Percentiles rank a stretch among this genome's conserved stretches.
phyloP scores from a whole-genome alignment of 192 early-diverging fungal genomes.

The Mortierella hygrophila region DNA sequence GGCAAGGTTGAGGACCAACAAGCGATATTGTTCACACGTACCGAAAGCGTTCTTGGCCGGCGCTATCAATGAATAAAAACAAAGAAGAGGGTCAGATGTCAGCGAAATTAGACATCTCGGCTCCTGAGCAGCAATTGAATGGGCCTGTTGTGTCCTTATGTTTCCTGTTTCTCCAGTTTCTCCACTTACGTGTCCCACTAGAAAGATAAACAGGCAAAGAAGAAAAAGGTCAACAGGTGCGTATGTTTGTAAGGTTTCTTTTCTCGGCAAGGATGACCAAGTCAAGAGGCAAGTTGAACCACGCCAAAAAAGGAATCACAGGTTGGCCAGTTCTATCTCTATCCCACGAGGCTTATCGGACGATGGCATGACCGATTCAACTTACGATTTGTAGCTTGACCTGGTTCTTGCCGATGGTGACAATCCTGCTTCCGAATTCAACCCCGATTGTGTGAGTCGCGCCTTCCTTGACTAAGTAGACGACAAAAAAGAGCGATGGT shows the following conservation, averaged over 20 bases:
- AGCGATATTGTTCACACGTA: constrained; percentile 19
- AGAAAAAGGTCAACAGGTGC: neutral
- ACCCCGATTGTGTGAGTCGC: constrained; percentile 85
- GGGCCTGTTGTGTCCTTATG: neutral
- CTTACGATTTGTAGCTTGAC: constrained; percentile 75
- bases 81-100: neutral
- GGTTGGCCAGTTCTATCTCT: neutral
- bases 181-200: constrained; percentile 46
- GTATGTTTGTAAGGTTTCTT: neutral
- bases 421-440: constrained; percentile 82
- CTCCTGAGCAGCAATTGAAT: neutral
- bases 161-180: neutral
- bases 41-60: constrained; percentile 77
- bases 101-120: neutral
- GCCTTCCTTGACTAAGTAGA: constrained; percentile 61
- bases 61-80: constrained; percentile 70
- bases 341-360: neutral
- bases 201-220: neutral
- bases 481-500: constrained; percentile 15
- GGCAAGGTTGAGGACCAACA: neutral
- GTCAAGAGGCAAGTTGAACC: neutral
- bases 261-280: neutral
- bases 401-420: constrained; percentile 73
- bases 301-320: neutral
- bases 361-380: neutral